Evolutionary conservation across 2,329 filamentous ascomycete species (phyloP).

Genomic region (Colletotrichum lini): DNA sequence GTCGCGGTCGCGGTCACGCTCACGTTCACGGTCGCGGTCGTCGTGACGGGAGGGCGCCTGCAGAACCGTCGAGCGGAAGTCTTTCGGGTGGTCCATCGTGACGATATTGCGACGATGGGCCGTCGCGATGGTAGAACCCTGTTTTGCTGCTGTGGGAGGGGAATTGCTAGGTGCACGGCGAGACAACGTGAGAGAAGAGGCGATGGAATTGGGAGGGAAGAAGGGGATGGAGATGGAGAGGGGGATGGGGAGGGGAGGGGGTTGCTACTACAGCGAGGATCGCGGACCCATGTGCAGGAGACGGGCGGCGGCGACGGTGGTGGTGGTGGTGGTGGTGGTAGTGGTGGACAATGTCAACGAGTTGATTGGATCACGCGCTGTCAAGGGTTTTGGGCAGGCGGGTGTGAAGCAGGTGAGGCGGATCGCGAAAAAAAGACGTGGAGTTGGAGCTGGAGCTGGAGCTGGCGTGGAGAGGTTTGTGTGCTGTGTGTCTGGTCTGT

Average conservation of each 20-base stretch:
- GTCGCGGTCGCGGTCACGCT: slow-evolving; percentile 51
- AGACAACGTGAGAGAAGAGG: not conserved
- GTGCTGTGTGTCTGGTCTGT: not conserved
- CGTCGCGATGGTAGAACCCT: slow-evolving; percentile 27
- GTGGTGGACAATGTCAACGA: slow-evolving; percentile 2
- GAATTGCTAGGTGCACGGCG: not conserved
- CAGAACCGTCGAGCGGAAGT: slow-evolving; percentile 66
- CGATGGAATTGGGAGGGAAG: not conserved
- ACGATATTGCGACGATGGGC: slow-evolving; percentile 31
- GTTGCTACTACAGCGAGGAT: slow-evolving; percentile 29
- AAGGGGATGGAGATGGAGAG: not conserved
- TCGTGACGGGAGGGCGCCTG: slow-evolving; percentile 60
- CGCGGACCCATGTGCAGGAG: slow-evolving; percentile 40
- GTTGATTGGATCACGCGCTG: slow-evolving; percentile 28
- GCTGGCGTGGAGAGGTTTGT: slow-evolving; percentile 19
- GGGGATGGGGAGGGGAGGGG: slow-evolving; percentile 17
- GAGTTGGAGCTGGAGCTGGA: slow-evolving; percentile 19
- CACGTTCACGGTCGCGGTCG: slow-evolving; percentile 46
- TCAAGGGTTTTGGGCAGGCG: slow-evolving; percentile 10
- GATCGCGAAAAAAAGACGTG: slow-evolving; percentile 40
- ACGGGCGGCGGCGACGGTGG: not conserved
- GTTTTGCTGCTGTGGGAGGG: not conserved
- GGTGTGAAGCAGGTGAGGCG: slow-evolving; percentile 34
- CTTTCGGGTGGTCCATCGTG: slow-evolving; percentile 59
- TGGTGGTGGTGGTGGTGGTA: slow-evolving; percentile 8